These are phyloP conservation scores for Cenchrus purpureus DNA, from an alignment of 176 grass and related monocot genomes.

Conservation along the genomic window DNA sequence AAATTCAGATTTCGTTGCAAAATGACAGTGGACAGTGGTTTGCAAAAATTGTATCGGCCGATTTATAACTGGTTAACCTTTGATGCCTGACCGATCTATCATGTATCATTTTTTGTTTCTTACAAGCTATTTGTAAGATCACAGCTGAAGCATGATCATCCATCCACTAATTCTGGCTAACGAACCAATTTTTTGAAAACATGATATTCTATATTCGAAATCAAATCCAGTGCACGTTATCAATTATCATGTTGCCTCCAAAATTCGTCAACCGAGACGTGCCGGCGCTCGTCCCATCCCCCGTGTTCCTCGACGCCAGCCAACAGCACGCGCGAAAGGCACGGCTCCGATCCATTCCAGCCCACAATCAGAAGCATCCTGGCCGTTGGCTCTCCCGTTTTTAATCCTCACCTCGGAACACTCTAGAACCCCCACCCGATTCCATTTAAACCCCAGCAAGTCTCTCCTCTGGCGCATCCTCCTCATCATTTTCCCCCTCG, in stretches of 20 bases:
- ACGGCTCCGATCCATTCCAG: background rate
- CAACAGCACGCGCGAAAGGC: background rate
- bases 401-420: constrained; percentile 35
- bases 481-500: constrained; percentile 6
- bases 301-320: background rate
- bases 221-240: background rate
- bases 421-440: constrained; percentile 54
- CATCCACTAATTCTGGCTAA: no score
- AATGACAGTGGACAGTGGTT: no score
- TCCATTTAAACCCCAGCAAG: constrained; percentile 49
- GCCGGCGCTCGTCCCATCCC: background rate
- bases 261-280: background rate
- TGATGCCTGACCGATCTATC: no score
- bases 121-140: no score
- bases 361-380: background rate
- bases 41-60: no score
- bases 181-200: no score
- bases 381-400: constrained; percentile 16
- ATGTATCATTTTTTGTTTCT: no score
- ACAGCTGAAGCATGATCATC: no score
- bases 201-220: background rate
- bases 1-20: no score
- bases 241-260: no score
- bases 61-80: no score
- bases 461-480: background rate